Evolutionary conservation across 2,329 filamentous ascomycete species (phyloP), one percentile per base, ranked within the genome.

Genomic region (Alternaria ventricosa): DNA sequence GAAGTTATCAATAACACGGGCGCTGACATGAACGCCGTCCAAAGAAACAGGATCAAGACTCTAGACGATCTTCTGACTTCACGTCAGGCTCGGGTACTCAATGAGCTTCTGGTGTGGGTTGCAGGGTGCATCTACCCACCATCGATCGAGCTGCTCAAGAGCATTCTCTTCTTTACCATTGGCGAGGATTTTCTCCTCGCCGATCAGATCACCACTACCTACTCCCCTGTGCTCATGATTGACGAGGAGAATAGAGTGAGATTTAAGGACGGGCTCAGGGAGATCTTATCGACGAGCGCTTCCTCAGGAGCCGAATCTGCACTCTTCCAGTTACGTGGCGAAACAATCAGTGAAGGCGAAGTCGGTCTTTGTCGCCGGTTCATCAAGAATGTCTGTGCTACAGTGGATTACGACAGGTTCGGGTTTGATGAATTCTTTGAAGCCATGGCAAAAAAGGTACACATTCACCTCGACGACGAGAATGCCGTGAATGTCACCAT

Each of bases 81-180:
- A 13, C 25, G 57, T 23, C 66, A 69, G 25, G 46, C 64, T 36
- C 18, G 28, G 22, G 57, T 60, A 6, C 50, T 71, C 4, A 67
- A 71, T n/a, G 55, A 54, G 11, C 47, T 71, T 3, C 59, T 70
- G 20, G 41, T 69, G 5, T 71, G 68, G 68, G 36, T 71, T 9
- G 57, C 62, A 30, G 64, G 64, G 4, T n/a, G 55, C 11, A 59
- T 5, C 12, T 45, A 50, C 8, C 44, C 27, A 44, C 41, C 59
- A 9, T 6, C 23, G 4, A 41, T 54, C 10, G 55, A 59, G 43
- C 53, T 70, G 3, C 66, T 68, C 15, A 54, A 70, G 25, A 68
- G 66, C 18, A 61, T 61, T 9, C 57, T 70, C 3, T 70, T 65
- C 28, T 47, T 56, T 3, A 47, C 45, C 4, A 55, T 62, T 6